Evolutionary conservation across 2,329 filamentous ascomycete species (phyloP), one percentile per base, ranked within the genome.

Genomic region (Aschersonia sp.): DNA sequence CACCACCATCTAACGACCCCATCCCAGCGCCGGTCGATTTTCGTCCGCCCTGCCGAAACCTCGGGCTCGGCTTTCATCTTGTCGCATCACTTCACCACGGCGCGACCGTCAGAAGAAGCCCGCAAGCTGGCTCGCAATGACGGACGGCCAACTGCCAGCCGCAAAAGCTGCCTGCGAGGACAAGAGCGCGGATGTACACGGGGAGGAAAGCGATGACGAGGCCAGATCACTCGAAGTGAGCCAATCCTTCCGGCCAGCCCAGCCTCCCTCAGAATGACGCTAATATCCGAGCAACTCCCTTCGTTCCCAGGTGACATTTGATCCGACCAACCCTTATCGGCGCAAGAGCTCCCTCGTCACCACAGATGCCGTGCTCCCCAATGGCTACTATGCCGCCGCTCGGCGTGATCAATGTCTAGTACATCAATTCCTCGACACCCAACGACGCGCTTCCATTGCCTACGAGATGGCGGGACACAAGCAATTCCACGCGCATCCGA

Each of bases 341-440:
- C 73, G 80, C 49, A 84, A 83, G 64, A 81, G 77, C 56, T 83
- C 79, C 10, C 68, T 84, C 45, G 74, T 81, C 10, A 59, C 69
- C 5, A 65, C 66, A 45, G 76, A 81, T 32, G 56, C 65, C 3
- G 55, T 63, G 12, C 52, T 57, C 6, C 67, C 68, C 5, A 53
- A 65, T 37, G 55, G 51, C 44, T 51, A 48, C 37, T 52, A 37
- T 47, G 53, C 45, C 55, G 42, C 44, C 5, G 59, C 41, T 55
- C 61, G 54, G n/a, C 60, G 61, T 37, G 73, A 74, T 10, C 75
- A 79, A 56, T 83, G 79, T 54, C 69, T 82, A 39, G 79, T 83
- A 32, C 80, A 84, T 58, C 74, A 81, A 48, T 71, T 83, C 45
- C 68, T 83, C 51, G 77, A 82, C 47, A 70, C 64, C 44, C 77